Percentiles rank a stretch among this genome's conserved stretches.
Conservation (phyloP, 306 rosid species). For the Medicago arabica region DNA sequence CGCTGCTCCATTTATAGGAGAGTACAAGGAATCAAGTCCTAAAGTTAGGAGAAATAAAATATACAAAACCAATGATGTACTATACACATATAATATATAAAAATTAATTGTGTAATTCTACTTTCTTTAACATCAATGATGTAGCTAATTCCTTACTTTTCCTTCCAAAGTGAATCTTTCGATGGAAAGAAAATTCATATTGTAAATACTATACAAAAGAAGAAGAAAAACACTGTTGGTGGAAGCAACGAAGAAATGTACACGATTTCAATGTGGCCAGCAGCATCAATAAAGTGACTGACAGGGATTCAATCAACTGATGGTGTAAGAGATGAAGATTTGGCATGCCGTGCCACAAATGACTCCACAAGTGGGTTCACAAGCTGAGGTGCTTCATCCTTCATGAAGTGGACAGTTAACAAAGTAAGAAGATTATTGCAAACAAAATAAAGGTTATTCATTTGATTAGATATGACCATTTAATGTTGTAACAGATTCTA, state of each 20-base stretch:
- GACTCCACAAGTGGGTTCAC: constrained; percentile 91
- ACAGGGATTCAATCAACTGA: constrained; percentile 44
- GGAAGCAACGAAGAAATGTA: constrained; percentile 33
- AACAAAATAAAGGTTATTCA: neutral
- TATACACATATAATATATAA: neutral
- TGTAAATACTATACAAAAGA: constrained; percentile 15
- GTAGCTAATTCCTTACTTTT: neutral
- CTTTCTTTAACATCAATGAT: neutral
- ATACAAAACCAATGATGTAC: too few relatives aligned
- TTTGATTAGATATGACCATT: constrained; percentile 11
- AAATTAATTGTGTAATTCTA: neutral
- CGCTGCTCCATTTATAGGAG: too few relatives aligned
- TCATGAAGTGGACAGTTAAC: constrained; percentile 40
- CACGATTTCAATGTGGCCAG: constrained; percentile 26
- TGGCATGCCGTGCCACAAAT: constrained; percentile 87
- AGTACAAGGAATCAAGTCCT: too few relatives aligned
- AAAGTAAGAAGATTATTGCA: constrained; percentile 31
- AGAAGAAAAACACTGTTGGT: constrained; percentile 1
- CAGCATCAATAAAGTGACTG: constrained; percentile 40
- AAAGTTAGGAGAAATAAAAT: too few relatives aligned
- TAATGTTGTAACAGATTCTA: constrained; percentile 10
- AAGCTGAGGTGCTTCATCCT: constrained; percentile 96
- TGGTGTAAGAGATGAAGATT: constrained; percentile 48
- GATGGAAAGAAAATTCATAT: neutral
- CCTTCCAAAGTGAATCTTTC: too few relatives aligned